Base-by-base conservation (phyloP, 371 early-diverging fungal species). In the Funneliformis caledonium region DNA sequence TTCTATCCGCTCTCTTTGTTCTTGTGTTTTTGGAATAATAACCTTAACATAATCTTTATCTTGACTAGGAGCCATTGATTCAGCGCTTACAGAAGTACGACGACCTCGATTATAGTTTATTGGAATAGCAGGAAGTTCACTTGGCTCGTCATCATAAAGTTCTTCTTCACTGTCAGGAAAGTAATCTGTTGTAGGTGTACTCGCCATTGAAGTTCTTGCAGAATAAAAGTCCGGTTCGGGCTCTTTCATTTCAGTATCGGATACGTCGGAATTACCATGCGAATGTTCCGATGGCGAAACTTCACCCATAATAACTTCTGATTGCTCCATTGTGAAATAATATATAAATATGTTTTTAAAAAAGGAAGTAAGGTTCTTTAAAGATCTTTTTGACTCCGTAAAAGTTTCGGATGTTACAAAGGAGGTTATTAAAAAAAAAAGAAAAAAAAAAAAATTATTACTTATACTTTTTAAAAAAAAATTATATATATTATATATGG, bases 71-170 rank as follows among this genome's bases (percentile, higher is more conserved):
- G 95, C 94, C 94, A 98, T 97, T 33, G 97, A 96, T 85, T 98
- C 98, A 33, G 99, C 98, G 80, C 94, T 94, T 73, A 99, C 98
- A 26, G 97, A 96, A 43, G 96, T 95, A 77, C 99, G 96, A 56
- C 99, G 92, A 37, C 94, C 96, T n/a, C 90, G 86, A 81, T 88
- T 88, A 75, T 90, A 89, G 77, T 85, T 85, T 11, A 87, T 83
- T 12, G 90, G 89, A 64, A 88, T 85, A 65, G 86, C 70, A 11
- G 90, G 88, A 62, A 89, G 87, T 60, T 86, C 88, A 70, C 91
- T 90, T 11, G 86, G 87, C 42, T 86, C 88, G 47, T 91, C 91
- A 31, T 88, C 88, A n/a, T 83, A 83, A 8, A 91, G 88, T 26
- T 85, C 85, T 22, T 88, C 88, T 59, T 87, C 85, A 3, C 70